Evolutionary conservation across 192 early-diverging fungal species (phyloP).

Genomic region (Gorgonomyces haynaldii): DNA sequence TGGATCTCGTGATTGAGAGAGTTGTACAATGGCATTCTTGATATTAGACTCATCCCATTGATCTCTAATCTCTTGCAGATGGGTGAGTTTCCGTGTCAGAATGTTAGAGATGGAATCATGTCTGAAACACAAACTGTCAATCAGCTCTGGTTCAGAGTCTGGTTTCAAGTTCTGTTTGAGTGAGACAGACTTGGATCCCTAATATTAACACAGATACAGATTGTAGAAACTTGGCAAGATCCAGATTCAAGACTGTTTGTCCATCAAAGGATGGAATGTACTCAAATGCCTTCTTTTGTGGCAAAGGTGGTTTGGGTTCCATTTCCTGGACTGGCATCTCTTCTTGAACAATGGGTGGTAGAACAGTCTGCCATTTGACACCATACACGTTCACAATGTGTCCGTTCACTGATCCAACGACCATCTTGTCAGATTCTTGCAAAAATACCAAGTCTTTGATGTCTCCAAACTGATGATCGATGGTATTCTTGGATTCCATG

Average conservation of each 20-base stretch:
- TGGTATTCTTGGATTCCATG: no score
- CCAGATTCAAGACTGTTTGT: conserved; percentile 6
- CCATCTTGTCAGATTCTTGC: no score
- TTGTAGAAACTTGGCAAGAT: neutral
- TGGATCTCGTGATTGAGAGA: conserved; percentile 20
- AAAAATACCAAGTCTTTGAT: no score
- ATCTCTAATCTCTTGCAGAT: conserved; percentile 18
- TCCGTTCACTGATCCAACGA: no score
- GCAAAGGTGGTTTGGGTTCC: no score
- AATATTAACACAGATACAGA: conserved; percentile 7
- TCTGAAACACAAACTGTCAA: conserved; percentile 26
- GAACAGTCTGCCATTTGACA: no score
- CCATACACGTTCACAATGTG: no score
- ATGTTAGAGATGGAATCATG: conserved; percentile 33
- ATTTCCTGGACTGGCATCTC: no score
- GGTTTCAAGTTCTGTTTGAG: neutral
- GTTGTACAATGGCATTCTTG: conserved; percentile 18
- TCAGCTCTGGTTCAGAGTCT: conserved; percentile 22
- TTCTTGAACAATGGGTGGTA: no score
- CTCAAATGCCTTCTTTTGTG: neutral
- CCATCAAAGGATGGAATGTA: conserved; percentile 8
- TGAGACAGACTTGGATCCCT: neutral
- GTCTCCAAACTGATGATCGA: neutral
- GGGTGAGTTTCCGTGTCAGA: conserved; percentile 16
- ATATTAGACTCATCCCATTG: conserved; percentile 35